phyloP scores from a whole-genome alignment of 306 rosid genomes.

The Trichosanthes truncata region DNA sequence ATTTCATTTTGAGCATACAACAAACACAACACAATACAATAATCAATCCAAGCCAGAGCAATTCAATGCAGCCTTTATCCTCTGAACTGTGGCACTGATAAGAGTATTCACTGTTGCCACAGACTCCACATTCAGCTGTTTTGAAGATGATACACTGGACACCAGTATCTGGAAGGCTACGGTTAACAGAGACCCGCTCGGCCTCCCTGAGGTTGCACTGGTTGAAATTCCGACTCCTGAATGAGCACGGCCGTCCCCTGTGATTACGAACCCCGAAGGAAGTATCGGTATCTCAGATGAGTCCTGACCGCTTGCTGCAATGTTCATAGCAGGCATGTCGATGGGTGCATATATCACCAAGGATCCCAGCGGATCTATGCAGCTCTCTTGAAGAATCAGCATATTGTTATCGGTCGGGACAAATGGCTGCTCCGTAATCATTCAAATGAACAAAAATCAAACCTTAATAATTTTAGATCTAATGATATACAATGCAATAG shows the following conservation, averaged over 20 bases:
- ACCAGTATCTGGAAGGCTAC: constrained; percentile 37
- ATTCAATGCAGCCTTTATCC: constrained; percentile 34
- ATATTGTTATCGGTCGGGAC: constrained; percentile 21
- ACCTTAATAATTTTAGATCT: background rate
- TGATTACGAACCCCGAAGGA: constrained; percentile 55
- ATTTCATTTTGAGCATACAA: background rate
- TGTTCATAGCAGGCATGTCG: constrained; percentile 17
- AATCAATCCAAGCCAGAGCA: constrained; percentile 22
- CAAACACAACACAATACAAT: background rate
- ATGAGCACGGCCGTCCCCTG: constrained; percentile 24
- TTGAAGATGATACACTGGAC: background rate
- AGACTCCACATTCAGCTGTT: constrained; percentile 19
- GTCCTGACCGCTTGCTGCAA: constrained; percentile 25
- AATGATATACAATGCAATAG: no score
- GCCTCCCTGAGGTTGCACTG: background rate
- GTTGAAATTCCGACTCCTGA: background rate
- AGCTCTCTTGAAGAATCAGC: constrained; percentile 54
- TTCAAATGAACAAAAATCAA: background rate
- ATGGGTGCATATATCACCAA: constrained; percentile 42
- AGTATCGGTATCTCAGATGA: constrained; percentile 37
- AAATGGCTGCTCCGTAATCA: constrained; percentile 36
- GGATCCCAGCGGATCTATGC: constrained; percentile 29
- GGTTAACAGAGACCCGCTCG: constrained; percentile 45
- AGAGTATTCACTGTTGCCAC: constrained; percentile 30
- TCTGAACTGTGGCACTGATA: constrained; percentile 28